A percentile compares a stretch with the other conserved stretches of the same genome.
Evolutionary conservation across 1,284 basidiomycete genomes (phyloP).

Genomic region (Coriolopsis trogii): DNA sequence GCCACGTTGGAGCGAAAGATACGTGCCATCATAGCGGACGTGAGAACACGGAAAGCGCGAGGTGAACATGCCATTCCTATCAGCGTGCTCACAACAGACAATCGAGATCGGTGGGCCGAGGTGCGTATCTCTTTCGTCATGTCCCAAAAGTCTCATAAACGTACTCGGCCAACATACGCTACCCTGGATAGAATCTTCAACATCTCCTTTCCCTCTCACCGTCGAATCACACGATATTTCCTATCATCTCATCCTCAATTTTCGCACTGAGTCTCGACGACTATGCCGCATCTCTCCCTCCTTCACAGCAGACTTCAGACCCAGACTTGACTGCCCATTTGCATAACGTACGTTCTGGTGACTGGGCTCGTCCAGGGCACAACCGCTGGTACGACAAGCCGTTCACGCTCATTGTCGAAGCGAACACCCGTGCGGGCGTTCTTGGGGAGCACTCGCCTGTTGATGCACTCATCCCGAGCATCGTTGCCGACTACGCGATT

Average conservation of each 20-base stretch:
- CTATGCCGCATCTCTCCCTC: constrained; percentile 49
- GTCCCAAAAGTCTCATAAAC: not conserved
- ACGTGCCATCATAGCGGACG: constrained; percentile 73
- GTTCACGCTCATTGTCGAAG: constrained; percentile 83
- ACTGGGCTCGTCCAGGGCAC: constrained; percentile 53
- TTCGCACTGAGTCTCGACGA: constrained; percentile 76
- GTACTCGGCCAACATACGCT: not conserved
- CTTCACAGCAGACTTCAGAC: constrained; percentile 14
- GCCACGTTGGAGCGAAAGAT: constrained; percentile 72
- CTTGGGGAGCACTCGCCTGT: constrained; percentile 93
- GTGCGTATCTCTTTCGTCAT: constrained; percentile 44
- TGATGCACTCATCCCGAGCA: constrained; percentile 91
- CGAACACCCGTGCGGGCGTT: constrained; percentile 84
- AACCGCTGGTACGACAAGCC: constrained; percentile 97
- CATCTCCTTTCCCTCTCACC: constrained; percentile 72
- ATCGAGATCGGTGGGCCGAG: constrained; percentile 84
- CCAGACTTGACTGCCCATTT: constrained; percentile 77
- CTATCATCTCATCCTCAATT: constrained; percentile 73
- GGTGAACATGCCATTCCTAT: constrained; percentile 66
- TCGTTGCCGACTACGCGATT: constrained; percentile 86
- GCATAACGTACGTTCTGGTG: constrained; percentile 73
- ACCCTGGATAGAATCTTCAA: constrained; percentile 60
- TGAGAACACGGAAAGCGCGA: constrained; percentile 48
- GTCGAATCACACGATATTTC: constrained; percentile 60
- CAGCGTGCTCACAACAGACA: constrained; percentile 79